Evolutionary conservation across 176 grass and related monocot genomes (phyloP).

Genomic region (Oryza australiensis): DNA sequence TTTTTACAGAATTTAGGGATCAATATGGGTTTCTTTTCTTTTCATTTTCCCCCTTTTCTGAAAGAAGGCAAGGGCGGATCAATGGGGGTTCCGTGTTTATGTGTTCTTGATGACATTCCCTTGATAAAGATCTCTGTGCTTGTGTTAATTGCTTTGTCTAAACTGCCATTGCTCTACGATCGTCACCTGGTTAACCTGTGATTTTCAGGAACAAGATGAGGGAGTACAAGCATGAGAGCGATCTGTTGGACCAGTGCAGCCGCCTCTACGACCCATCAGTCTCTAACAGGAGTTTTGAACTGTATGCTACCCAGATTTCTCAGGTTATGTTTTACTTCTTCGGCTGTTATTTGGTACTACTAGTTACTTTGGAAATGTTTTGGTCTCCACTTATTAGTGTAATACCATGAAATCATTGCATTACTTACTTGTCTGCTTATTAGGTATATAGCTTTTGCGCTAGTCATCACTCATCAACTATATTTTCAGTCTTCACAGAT

Average conservation of each 20-base stretch:
- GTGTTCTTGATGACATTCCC: not conserved
- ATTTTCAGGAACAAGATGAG: conserved; percentile 59
- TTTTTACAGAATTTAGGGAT: not conserved
- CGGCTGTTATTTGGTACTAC: conserved; percentile 6
- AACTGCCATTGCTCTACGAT: not conserved
- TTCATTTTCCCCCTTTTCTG: too few species aligned
- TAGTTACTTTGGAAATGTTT: conserved; percentile 19
- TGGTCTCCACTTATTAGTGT: conserved; percentile 11
- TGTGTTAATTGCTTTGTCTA: not conserved
- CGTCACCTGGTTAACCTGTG: conserved; percentile 22
- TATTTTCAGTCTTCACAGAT: not conserved
- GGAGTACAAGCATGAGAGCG: conserved; percentile 57
- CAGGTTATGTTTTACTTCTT: conserved; percentile 44
- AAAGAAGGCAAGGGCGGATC: too few species aligned
- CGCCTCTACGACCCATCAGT: conserved; percentile 57
- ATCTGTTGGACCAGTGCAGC: conserved; percentile 59
- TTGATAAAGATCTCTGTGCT: not conserved
- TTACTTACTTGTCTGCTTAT: not conserved
- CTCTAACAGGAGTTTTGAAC: conserved; percentile 52
- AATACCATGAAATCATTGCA: not conserved
- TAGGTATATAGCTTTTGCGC: not conserved
- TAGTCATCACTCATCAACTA: not conserved
- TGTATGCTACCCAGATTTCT: conserved; percentile 48
- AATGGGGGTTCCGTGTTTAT: not conserved
- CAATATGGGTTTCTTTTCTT: not conserved